Percentiles rank a stretch among this genome's conserved stretches.
These are phyloP conservation scores for Lolium multiflorum DNA, from an alignment of 176 grass and related monocot species.

Conservation along the genomic window DNA sequence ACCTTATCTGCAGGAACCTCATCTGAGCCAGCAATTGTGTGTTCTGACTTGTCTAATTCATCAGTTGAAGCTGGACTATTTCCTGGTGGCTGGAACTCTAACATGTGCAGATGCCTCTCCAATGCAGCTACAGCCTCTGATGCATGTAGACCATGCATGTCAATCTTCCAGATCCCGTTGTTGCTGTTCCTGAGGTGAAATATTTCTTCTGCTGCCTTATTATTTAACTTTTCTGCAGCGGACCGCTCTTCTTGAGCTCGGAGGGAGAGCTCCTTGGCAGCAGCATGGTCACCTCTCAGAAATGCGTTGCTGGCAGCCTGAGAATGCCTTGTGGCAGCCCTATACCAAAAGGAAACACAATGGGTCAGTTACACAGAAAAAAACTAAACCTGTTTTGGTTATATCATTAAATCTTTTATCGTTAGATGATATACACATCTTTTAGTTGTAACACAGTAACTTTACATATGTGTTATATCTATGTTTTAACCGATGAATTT, in stretches of 20 bases:
- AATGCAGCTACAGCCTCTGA: slow-evolving; percentile 71
- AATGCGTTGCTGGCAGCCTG: slow-evolving; percentile 85
- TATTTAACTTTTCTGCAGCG: slow-evolving; percentile 72
- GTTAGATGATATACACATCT: neutral
- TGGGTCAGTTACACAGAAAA: slow-evolving; percentile 6
- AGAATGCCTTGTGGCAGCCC: slow-evolving; percentile 81
- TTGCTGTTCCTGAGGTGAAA: slow-evolving; percentile 66
- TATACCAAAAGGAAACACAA: slow-evolving; percentile 46
- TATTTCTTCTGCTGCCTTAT: slow-evolving; percentile 80
- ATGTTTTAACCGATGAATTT: neutral
- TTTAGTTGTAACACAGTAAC: slow-evolving; percentile 6
- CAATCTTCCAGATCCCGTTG: slow-evolving; percentile 72
- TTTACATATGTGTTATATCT: neutral
- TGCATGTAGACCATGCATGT: slow-evolving; percentile 94
- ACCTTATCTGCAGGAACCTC: slow-evolving; percentile 37
- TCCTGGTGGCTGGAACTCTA: slow-evolving; percentile 56
- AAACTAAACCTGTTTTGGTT: neutral
- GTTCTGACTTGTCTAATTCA: slow-evolving; percentile 38
- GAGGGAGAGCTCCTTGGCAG: slow-evolving; percentile 65
- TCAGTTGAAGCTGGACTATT: slow-evolving; percentile 40
- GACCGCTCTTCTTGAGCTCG: slow-evolving; percentile 65
- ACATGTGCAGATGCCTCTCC: slow-evolving; percentile 60
- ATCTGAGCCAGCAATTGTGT: slow-evolving; percentile 23
- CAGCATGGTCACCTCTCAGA: slow-evolving; percentile 68
- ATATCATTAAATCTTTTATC: neutral